Evolutionary conservation across 768 basidiomycete species (phyloP).

Genomic region (Sistotremastrum suecicum): DNA sequence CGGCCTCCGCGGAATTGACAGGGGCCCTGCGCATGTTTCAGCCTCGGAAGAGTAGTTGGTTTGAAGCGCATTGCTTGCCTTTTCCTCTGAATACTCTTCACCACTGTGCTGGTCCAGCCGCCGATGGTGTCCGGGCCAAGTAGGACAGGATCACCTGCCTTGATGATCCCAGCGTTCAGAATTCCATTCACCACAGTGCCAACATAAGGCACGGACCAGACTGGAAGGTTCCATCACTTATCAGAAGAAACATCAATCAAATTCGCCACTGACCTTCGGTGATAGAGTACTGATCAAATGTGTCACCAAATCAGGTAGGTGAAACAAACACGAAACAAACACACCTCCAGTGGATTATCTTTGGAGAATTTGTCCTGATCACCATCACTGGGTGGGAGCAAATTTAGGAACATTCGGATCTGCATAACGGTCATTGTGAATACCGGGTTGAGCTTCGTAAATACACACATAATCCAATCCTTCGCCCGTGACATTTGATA

Average conservation of each 20-base stretch:
- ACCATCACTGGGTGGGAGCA: slow-evolving; percentile 75
- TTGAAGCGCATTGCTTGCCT: slow-evolving; percentile 28
- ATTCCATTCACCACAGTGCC: slow-evolving; percentile 80
- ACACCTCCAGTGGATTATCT: slow-evolving; percentile 69
- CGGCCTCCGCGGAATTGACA: slow-evolving; percentile 79
- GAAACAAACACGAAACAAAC: not conserved
- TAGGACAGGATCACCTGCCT: slow-evolving; percentile 68
- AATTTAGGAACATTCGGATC: slow-evolving; percentile 83
- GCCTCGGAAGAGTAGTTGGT: not conserved
- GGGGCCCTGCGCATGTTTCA: slow-evolving; percentile 37
- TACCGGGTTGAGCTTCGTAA: not conserved
- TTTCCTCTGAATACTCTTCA: slow-evolving; percentile 93
- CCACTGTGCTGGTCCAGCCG: slow-evolving; percentile 60
- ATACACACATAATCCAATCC: slow-evolving; percentile 59
- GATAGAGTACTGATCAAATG: slow-evolving; percentile 47
- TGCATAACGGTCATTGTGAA: slow-evolving; percentile 15
- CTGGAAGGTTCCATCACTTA: slow-evolving; percentile 9
- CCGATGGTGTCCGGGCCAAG: slow-evolving; percentile 92
- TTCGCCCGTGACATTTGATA: slow-evolving; percentile 92
- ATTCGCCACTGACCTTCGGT: slow-evolving; percentile 35
- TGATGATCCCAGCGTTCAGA: slow-evolving; percentile 58
- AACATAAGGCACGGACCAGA: slow-evolving; percentile 80
- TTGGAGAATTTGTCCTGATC: slow-evolving; percentile 69
- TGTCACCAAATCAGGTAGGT: slow-evolving; percentile 1
- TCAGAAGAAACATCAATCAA: slow-evolving; percentile 2